Evolutionary conservation across 257 asterid species (phyloP), one percentile per base, ranked within the genome.

Genomic region (Galeopsis tetrahit): DNA sequence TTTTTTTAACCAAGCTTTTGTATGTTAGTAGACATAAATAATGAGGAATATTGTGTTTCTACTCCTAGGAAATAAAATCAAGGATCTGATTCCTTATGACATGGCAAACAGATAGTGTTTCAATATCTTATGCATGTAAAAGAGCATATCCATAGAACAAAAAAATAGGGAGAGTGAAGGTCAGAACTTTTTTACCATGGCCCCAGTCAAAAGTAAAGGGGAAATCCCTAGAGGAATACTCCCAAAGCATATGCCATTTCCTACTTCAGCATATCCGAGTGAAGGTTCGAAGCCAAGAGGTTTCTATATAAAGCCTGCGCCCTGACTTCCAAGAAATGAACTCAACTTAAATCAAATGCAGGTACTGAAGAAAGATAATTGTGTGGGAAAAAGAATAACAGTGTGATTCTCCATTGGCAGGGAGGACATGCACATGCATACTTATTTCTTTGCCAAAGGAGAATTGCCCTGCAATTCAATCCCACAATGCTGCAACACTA

Each of bases 391-490:
- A 62, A 11, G 88, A 88, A 77, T 81, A 81, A 80, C 91, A 79
- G 84, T 14, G 92, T 43, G 76, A 81, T 79, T 51, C 87, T 77
- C 87, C 80, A 72, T 71, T 57, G 86, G 87, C 88, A 83, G 74
- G 79, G 71, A 72, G 35, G 76, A 57, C 79, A 80, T 81, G 83
- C 88, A 76, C 65, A 76, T 75, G 87, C 87, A 76, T 77, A 76
- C 74, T 69, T 68, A 63, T 66, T 69, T 65, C 81, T 80, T 73
- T 77, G 92, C 96, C 92, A 88, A 88, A 86, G 91, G 91, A 90
- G 96, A 90, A 84, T 88, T 90, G 91, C 87, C 92, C 91, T 81
- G 92, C 83, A 53, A 85, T 86, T 86, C 71, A 17, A 73, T 73
- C 82, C 81, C 83, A 77, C 86, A 80, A 69, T 80, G 84, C 77